Evolutionary conservation across 225 moss, liverwort and hornwort species (phyloP).

Genomic region (Marchantia polymorpha): DNA sequence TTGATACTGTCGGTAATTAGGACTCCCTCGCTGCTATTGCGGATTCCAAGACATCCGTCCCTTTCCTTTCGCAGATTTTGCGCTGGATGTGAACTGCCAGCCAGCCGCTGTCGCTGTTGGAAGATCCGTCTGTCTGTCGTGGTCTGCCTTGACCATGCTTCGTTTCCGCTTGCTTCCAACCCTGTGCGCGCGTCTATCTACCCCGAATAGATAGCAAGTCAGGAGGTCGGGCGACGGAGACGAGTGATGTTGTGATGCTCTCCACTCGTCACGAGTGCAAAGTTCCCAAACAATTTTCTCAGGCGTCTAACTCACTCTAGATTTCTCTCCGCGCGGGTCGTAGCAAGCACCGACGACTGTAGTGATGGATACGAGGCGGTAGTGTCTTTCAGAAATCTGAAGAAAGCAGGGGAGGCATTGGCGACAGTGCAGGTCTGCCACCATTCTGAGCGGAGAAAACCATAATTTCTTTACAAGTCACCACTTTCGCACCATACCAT

Average conservation of each 20-base stretch:
- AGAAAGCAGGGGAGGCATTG: neutral
- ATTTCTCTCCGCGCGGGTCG: neutral
- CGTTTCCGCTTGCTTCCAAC: neutral
- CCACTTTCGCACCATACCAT: neutral
- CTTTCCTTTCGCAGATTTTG: conserved; percentile 12
- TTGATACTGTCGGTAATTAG: conserved; percentile 4
- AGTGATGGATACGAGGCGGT: neutral
- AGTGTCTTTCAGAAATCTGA: neutral
- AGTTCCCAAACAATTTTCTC: neutral
- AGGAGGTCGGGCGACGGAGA: neutral
- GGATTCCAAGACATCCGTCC: conserved; percentile 13
- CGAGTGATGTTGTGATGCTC: neutral
- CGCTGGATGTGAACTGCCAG: conserved; percentile 21
- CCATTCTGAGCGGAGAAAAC: neutral
- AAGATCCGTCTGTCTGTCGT: conserved; percentile 13
- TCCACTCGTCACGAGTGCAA: neutral
- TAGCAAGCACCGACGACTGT: neutral
- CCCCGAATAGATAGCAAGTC: neutral
- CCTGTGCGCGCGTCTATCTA: neutral
- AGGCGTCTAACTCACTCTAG: neutral
- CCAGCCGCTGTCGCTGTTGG: conserved; percentile 13
- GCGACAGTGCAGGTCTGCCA: neutral
- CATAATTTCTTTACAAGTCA: neutral
- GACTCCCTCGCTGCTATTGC: conserved; percentile 1
- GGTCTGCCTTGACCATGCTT: neutral